phyloP scores from a whole-genome alignment of 345 rosid genomes.

The Aquilaria malaccensis region DNA sequence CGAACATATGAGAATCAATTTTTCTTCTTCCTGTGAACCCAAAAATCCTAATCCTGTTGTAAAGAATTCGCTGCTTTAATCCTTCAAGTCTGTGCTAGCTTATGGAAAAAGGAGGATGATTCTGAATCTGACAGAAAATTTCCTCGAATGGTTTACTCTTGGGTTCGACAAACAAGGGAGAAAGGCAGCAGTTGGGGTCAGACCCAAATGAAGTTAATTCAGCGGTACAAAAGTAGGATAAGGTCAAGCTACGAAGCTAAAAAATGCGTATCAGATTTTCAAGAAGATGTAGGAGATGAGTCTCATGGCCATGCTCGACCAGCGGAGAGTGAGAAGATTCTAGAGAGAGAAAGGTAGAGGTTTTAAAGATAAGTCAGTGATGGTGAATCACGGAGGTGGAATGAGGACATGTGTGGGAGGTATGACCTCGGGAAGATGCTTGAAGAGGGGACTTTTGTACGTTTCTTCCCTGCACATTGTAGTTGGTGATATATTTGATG shows the following conservation, averaged over 20 bases:
- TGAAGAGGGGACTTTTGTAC: too few species aligned
- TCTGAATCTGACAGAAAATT: background rate
- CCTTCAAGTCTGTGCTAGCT: background rate
- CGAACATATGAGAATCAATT: constrained; percentile 31
- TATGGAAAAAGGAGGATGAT: constrained; percentile 14
- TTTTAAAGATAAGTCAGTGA: too few species aligned
- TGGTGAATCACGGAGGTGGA: too few species aligned
- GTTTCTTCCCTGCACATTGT: too few species aligned
- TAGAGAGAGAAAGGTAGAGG: too few species aligned
- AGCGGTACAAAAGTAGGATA: constrained; percentile 15
- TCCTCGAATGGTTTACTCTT: background rate
- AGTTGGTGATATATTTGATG: too few species aligned
- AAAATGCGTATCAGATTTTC: constrained; percentile 60
- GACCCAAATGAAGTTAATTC: constrained; percentile 8
- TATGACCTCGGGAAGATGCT: too few species aligned
- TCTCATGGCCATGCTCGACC: constrained; percentile 85
- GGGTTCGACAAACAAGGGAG: constrained; percentile 27
- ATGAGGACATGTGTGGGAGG: too few species aligned
- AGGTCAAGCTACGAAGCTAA: constrained; percentile 14
- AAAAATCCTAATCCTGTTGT: background rate
- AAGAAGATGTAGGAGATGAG: constrained; percentile 86
- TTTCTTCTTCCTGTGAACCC: constrained; percentile 6
- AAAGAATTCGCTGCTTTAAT: constrained; percentile 7
- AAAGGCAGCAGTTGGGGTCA: constrained; percentile 6
- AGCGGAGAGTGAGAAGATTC: too few species aligned